Base-by-base conservation (phyloP, 2,329 filamentous ascomycete species). In the Pyrenochaeta sp. region DNA sequence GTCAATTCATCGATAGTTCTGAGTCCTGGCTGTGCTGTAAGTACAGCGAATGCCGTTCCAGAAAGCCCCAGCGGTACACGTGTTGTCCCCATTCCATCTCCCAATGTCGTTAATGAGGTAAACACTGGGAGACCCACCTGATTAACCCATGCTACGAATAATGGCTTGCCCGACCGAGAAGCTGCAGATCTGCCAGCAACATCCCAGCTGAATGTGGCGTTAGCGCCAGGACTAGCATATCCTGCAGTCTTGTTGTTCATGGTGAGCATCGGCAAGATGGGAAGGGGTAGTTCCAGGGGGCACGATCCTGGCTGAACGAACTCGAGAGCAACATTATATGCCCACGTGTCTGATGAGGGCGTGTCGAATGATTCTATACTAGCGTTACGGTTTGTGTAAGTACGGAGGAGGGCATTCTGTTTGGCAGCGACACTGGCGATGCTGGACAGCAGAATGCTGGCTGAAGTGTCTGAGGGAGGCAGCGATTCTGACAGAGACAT, bases 21-120 rank as follows among this genome's bases (percentile, higher is more conserved):
- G 32, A 43, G 31, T 23, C 22, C 22, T 24, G 32, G 24, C 26
- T 43, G 32, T 14, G 40, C 14, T 24, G 19, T 24, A 8, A 43
- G 26, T 19, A 43, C 40, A 8, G 40, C 40, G 31, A 43, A 36
- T 9, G 40, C 32, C n/a, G 40, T 43, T 31, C 40, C 40, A n/a
- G 40, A 35, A 10, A 36, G 40, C 26, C 30, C 23, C 7, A 24
- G 17, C 10, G 30, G 39, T 5, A 42, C 39, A 8, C 13, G 22
- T 20, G 36, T 40, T 6, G 14, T 28, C 23, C 36, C 36, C 18
- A 20, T 30, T n/a, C 20, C 21, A n/a, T 31, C 28, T 14, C 21
- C 35, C 11, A 28, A 28, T 19, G 22, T 11, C 11, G 22, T 37
- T 19, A 37, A 23, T 18, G 21, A 5, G 18, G 28, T 41, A 22